A percentile compares a stretch with the other conserved stretches of the same genome.
Evolutionary conservation across 106 monocot genomes (phyloP).

Genomic region (Dioscorea dumetorum): DNA sequence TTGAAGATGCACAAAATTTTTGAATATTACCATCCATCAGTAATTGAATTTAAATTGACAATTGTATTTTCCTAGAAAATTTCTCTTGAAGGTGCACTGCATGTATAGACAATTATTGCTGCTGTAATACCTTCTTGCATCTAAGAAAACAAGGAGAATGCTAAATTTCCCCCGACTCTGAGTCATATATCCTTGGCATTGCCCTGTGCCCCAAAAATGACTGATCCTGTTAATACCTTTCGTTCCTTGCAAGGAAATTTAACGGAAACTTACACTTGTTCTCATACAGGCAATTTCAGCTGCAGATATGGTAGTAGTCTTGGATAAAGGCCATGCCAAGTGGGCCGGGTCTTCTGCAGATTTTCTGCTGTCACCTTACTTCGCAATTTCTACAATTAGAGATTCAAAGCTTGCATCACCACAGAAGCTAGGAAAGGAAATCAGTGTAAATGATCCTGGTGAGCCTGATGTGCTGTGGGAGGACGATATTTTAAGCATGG

Average conservation of each 20-base stretch:
- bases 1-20: no score
- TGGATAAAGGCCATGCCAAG: slow-evolving; percentile 82
- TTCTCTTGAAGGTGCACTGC: no score
- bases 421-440: slow-evolving; percentile 13
- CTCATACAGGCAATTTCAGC: slow-evolving; percentile 72
- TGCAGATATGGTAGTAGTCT: slow-evolving; percentile 70
- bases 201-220: no score
- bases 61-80: no score
- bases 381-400: slow-evolving; percentile 20
- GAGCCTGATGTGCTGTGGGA: slow-evolving; percentile 16
- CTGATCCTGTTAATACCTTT: background rate
- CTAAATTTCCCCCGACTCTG: no score
- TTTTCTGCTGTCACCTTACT: slow-evolving; percentile 54
- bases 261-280: slow-evolving; percentile 7
- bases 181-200: no score
- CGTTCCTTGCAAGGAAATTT: background rate
- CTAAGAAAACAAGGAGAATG: no score
- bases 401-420: slow-evolving; percentile 18
- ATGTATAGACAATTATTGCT: no score
- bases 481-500: slow-evolving; percentile 17
- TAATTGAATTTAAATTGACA: no score
- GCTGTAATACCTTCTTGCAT: no score
- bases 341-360: slow-evolving; percentile 56
- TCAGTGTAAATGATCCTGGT: slow-evolving; percentile 3
- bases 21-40: no score